Percentiles rank a stretch among this genome's conserved stretches.
Evolutionary conservation across 768 basidiomycete genomes (phyloP).

Genomic region (Naganishia kalamii): DNA sequence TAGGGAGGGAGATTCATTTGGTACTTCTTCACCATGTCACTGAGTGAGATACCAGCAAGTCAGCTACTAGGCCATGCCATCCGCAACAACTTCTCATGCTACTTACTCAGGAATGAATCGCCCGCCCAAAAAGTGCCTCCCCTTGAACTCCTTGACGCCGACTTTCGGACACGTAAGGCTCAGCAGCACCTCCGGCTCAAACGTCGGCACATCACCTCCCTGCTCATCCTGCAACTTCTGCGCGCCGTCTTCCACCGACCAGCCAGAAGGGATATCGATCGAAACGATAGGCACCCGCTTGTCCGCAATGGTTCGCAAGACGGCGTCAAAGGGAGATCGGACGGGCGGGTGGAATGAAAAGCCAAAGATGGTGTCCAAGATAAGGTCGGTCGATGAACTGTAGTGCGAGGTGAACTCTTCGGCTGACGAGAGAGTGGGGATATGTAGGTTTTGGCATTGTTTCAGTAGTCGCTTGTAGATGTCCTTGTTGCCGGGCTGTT

Average conservation of each 20-base stretch:
- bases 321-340: slow-evolving; percentile 75
- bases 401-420: slow-evolving; percentile 45
- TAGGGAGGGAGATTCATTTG: slow-evolving; percentile 75
- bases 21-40: slow-evolving; percentile 66
- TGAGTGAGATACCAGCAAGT: slow-evolving; percentile 41
- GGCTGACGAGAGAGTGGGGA: slow-evolving; percentile 60
- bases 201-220: slow-evolving; percentile 48
- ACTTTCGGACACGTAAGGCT: slow-evolving; percentile 92
- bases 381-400: slow-evolving; percentile 55
- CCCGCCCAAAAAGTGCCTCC: slow-evolving; percentile 85
- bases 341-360: slow-evolving; percentile 93
- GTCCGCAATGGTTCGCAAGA: slow-evolving; percentile 56
- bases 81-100: slow-evolving; percentile 67
- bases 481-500: slow-evolving; percentile 81
- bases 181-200: slow-evolving; percentile 72
- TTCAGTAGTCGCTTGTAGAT: slow-evolving; percentile 81
- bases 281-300: slow-evolving; percentile 71
- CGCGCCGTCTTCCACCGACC: slow-evolving; percentile 81
- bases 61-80: slow-evolving; percentile 55
- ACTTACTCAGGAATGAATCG: slow-evolving; percentile 82
- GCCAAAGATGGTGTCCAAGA: slow-evolving; percentile 94
- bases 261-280: slow-evolving; percentile 93
- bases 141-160: slow-evolving; percentile 69
- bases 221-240: slow-evolving; percentile 38
- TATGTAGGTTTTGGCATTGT: slow-evolving; percentile 84